These are phyloP conservation scores for Diaporthe citrichinensis DNA, from an alignment of 2,329 filamentous ascomycete species.

Conservation along the genomic window DNA sequence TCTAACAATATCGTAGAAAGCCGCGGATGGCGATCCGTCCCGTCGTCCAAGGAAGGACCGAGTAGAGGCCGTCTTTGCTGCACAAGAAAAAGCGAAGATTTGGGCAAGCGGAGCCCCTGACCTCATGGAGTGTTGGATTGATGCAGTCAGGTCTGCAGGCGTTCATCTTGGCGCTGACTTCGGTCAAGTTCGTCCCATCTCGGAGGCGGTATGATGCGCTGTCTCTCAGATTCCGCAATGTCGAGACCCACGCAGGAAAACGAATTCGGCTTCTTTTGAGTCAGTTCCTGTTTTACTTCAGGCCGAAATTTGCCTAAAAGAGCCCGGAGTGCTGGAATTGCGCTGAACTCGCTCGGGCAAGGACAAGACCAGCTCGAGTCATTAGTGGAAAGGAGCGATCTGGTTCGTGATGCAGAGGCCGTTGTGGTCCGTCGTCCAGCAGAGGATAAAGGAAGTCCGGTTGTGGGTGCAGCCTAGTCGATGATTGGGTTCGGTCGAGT, in stretches of 20 bases:
- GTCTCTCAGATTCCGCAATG: not conserved
- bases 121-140: not conserved
- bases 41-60: not conserved
- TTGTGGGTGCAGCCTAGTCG: not conserved
- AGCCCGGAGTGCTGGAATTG: too few relatives aligned
- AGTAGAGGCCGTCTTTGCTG: not conserved
- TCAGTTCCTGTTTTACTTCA: not conserved
- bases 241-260: not conserved
- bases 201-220: not conserved
- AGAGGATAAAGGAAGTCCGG: not conserved
- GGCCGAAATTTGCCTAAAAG: not conserved
- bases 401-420: not conserved
- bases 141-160: not conserved
- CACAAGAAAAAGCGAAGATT: slow-evolving; percentile 14
- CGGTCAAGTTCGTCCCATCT: slow-evolving; percentile 4
- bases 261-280: not conserved
- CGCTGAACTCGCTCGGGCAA: not conserved
- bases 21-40: slow-evolving; percentile 14
- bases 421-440: not conserved
- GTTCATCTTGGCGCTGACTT: not conserved
- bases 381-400: not conserved
- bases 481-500: slow-evolving; percentile 6
- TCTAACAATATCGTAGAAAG: not conserved
- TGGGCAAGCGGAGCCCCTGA: slow-evolving; percentile 5
- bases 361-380: not conserved